Percentiles rank a stretch among this genome's conserved stretches.
phyloP scores from a whole-genome alignment of 129 eudicot genomes.

The Chrysanthemum makinoi region DNA sequence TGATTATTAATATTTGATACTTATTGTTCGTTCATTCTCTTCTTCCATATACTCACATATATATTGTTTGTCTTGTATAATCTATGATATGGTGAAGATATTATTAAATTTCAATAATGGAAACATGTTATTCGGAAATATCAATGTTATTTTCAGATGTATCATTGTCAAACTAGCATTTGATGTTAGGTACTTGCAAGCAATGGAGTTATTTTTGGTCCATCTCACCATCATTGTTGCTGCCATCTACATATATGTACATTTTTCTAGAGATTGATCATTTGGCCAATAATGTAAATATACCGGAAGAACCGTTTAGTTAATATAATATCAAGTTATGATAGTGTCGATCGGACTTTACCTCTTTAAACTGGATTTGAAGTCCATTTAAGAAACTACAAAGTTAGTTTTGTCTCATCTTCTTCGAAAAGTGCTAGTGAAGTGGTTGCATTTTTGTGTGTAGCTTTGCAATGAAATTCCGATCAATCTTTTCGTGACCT shows the following conservation, averaged over 20 bases:
- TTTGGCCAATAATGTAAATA: background rate
- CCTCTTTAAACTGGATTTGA: too few relatives aligned
- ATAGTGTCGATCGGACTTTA: too few relatives aligned
- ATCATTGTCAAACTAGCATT: slow-evolving; percentile 21
- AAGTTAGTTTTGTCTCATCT: too few relatives aligned
- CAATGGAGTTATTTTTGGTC: slow-evolving; percentile 15
- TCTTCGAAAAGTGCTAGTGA: too few relatives aligned
- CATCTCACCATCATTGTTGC: slow-evolving; percentile 20
- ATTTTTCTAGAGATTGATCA: background rate
- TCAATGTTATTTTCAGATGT: slow-evolving; percentile 32
- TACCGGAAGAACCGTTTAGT: too few relatives aligned
- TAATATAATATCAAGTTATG: too few relatives aligned
- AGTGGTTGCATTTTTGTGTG: too few relatives aligned
- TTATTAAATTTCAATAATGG: slow-evolving; percentile 8
- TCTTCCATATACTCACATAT: background rate
- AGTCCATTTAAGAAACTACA: too few relatives aligned
- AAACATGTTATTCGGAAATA: slow-evolving; percentile 23
- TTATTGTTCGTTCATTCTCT: too few relatives aligned
- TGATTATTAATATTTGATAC: too few relatives aligned
- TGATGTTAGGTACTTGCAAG: slow-evolving; percentile 24
- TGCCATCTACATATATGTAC: slow-evolving; percentile 6
- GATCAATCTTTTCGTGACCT: too few relatives aligned
- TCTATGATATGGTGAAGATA: slow-evolving; percentile 1
- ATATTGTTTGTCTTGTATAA: background rate
- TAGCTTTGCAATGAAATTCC: too few relatives aligned